phyloP scores from a whole-genome alignment of 78 protist species.

The slime mould (Dictyostelium discoideum) region dicty_2.7 NC_007091.3:2391501-2392000 shows the following conservation, averaged over 20 bases:
- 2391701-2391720: slow-evolving; percentile 64
- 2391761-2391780: slow-evolving; percentile 45
- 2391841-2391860: slow-evolving; percentile 57
- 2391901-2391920: slow-evolving; percentile 20
- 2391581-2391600: background rate
- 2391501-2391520: slow-evolving; percentile 17
- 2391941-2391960: slow-evolving; percentile 62
- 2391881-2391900: background rate
- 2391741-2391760: slow-evolving; percentile 24
- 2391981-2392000: slow-evolving; percentile 46
- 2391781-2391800: background rate
- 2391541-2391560: background rate
- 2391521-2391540: slow-evolving; percentile 21
- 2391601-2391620: background rate
- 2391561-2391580: background rate
- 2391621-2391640: slow-evolving; percentile 61
- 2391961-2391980: slow-evolving; percentile 33
- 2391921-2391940: slow-evolving; percentile 58
- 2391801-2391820: slow-evolving; percentile 10
- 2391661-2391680: slow-evolving; percentile 46
- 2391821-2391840: slow-evolving; percentile 46
- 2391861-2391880: background rate
- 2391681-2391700: background rate
- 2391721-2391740: slow-evolving; percentile 26
- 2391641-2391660: slow-evolving; percentile 64